Base-by-base conservation (phyloP, 2,329 filamentous ascomycete genomes). In the Lachnellula suecica region DNA sequence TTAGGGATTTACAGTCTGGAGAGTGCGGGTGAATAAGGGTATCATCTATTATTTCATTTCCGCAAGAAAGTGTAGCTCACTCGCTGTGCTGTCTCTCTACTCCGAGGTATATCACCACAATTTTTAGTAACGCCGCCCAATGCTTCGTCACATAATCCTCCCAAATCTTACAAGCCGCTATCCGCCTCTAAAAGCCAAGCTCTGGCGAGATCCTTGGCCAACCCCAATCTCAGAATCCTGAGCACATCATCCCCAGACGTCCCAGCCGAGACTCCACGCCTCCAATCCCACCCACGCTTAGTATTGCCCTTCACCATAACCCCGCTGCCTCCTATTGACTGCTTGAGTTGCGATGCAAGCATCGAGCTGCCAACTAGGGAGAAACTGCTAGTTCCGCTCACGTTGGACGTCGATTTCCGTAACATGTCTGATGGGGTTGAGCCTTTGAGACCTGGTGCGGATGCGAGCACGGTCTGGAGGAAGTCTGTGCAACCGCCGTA, bases 401-500 rank as follows among this genome's bases (percentile, higher is more conserved):
- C 70, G 37, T 60, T 69, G 73, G 60, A 77, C 76, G 62, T 81
- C 71, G 59, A 80, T 79, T 87, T 88, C 66, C 82, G 82, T 54
- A 94, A 77, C 56, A 91, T 72, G 53, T 86, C 83, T 4, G 80
- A 79, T 0, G 87, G 86, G 15, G 82, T 82, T 0, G 84, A 81
- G 1, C 81, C 81, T 68, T 78, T 82, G 49, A 76, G 71, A 48
- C 82, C 85, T 44, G 84, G 82, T 15, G 81, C 83, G 5, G 88
- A 87, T n/a, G 83, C 76, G 20, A 96, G 73, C 5, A 91, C 88
- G 1, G 91, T 82, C 56, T 82, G 75, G 66, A 96, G 84, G 66
- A 91, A 93, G 63, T 91, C 88, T 59, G 91, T 86, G 66, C 88
- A 90, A 22, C 87, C 84, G 0, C 78, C 74, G 65, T 86, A 91